Conservation (phyloP, 208 protist species). For the Leishmania amazonensis region DNA sequence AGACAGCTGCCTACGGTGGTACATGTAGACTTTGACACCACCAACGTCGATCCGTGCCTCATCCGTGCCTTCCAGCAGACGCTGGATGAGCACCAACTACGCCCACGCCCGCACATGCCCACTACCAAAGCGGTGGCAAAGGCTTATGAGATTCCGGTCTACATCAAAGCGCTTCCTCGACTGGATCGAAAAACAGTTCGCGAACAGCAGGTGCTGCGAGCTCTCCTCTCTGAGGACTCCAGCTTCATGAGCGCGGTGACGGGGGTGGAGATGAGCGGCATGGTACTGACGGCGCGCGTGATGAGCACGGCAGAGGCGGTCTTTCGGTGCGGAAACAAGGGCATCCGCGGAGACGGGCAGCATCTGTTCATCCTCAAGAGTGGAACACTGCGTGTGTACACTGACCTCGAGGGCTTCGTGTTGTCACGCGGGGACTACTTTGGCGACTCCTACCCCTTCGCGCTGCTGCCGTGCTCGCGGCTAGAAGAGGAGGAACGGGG, state of each 20-base stretch:
- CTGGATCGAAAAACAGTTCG: constrained; percentile 71
- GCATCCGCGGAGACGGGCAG: constrained; percentile 64
- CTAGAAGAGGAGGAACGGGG: constrained; percentile 62
- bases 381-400: constrained; percentile 43
- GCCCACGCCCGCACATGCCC: not conserved
- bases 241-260: constrained; percentile 36
- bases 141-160: constrained; percentile 25
- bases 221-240: constrained; percentile 43
- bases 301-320: constrained; percentile 64
- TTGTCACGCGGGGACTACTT: constrained; percentile 70
- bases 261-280: constrained; percentile 27
- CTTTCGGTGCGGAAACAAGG: constrained; percentile 39
- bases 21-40: constrained; percentile 31
- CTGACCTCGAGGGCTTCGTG: constrained; percentile 41
- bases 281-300: constrained; percentile 56
- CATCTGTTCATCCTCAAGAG: constrained; percentile 76
- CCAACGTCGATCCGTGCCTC: constrained; percentile 39
- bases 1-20: constrained; percentile 27
- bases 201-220: constrained; percentile 69
- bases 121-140: not conserved
- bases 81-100: constrained; percentile 25
- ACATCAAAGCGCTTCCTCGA: constrained; percentile 32
- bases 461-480: constrained; percentile 35
- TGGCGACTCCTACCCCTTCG: constrained; percentile 57
- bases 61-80: constrained; percentile 29